Base-by-base conservation (phyloP, 2,329 filamentous ascomycete genomes). In the Epichloe typhina region DNA sequence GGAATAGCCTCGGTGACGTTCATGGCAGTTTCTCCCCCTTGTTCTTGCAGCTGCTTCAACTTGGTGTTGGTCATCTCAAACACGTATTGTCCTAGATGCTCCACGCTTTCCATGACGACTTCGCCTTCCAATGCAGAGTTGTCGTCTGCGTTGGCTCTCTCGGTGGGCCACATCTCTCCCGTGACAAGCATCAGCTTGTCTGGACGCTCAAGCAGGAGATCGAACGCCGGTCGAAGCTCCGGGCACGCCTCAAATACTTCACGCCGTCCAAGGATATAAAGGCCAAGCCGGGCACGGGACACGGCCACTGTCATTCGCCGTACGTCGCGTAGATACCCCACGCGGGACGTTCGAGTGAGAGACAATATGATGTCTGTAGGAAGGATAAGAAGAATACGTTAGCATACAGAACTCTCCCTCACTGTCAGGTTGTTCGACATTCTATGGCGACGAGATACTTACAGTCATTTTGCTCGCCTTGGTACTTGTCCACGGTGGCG, bases 381-480 rank as follows among this genome's bases (percentile, higher is more conserved):
- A 12, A 35, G 5, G 13, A 15, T 13, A 47, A 33, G 2, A 41
- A 5, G 3, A 17, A 33, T 13, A 41, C 2, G 47, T 43, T 17
- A 49, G 21, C 19, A 39, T 21, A 21, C 17, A 19, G 11, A 23
- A 15, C 23, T 15, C 9, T 6, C 31, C 12, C 23, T 26, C 19
- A 1, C 8, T 7, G 12, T 12, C 11, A n/a, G 2, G 7, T 31
- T 19, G 36, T 21, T 26, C 15, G 5, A 21, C 8, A 7, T n/a
- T 19, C 2, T 17, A 13, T 23, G 19, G 12, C 11, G 5, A 12
- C n/a, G 26, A 19, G 33, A 39, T 51, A 80, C 86, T 76, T 76
- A 93, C 88, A 97, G 63, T 98, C 93, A 68, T 98, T 98, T 69
- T 98, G 93, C 73, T 98, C 93, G 65, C 93, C 94, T 71, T 98